Conservation (phyloP, 768 basidiomycete genomes). For the Hygrocybe coccinea region DNA sequence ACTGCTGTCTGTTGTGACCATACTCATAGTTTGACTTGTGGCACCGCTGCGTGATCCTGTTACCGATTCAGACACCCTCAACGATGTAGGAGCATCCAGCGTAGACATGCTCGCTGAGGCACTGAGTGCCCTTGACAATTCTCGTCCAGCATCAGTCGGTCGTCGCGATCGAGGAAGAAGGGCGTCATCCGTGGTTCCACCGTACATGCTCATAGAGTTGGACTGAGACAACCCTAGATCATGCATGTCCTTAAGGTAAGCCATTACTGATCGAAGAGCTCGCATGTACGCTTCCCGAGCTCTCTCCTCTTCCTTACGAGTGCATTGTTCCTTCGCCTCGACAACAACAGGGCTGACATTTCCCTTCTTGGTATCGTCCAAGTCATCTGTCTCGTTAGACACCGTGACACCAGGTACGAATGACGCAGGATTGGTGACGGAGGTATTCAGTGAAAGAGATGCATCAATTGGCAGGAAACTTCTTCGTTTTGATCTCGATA, state of each 20-base stretch:
- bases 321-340: slow-evolving; percentile 44
- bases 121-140: slow-evolving; percentile 52
- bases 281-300: slow-evolving; percentile 68
- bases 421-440: slow-evolving; percentile 57
- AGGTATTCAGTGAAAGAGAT: slow-evolving; percentile 54
- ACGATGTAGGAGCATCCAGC: slow-evolving; percentile 45
- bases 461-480: slow-evolving; percentile 87
- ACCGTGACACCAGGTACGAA: slow-evolving; percentile 52
- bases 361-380: slow-evolving; percentile 26
- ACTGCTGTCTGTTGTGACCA: slow-evolving; percentile 69
- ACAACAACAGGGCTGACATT: slow-evolving; percentile 42
- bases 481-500: slow-evolving; percentile 62
- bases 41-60: slow-evolving; percentile 54
- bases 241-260: slow-evolving; percentile 92
- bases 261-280: slow-evolving; percentile 88
- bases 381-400: slow-evolving; percentile 32
- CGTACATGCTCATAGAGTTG: slow-evolving; percentile 55
- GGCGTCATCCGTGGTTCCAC: slow-evolving; percentile 43
- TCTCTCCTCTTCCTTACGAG: slow-evolving; percentile 66
- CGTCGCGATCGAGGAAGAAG: slow-evolving; percentile 50
- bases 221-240: slow-evolving; percentile 72
- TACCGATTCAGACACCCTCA: slow-evolving; percentile 64
- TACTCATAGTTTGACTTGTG: slow-evolving; percentile 63
- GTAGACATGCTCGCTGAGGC: slow-evolving; percentile 39
- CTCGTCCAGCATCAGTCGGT: slow-evolving; percentile 59